phyloP scores from a whole-genome alignment of 2,329 filamentous ascomycete species.

The Fusarium sp. region DNA sequence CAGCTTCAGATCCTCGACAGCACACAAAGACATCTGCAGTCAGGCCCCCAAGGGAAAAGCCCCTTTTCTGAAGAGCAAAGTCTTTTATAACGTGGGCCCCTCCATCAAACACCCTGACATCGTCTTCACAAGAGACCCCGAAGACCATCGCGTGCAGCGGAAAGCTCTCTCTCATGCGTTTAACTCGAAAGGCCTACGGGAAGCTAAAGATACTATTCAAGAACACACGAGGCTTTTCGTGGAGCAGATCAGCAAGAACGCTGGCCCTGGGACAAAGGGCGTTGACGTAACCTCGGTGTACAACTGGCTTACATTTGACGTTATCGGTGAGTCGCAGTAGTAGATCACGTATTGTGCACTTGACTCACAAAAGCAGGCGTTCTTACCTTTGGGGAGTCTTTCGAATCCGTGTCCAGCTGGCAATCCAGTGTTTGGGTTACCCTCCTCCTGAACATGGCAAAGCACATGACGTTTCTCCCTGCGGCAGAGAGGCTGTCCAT shows the following conservation, averaged over 20 bases:
- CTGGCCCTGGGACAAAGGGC: not conserved
- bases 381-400: constrained; percentile 28
- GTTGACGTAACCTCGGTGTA: constrained; percentile 13
- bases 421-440: constrained; percentile 14
- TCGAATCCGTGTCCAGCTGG: constrained; percentile 13
- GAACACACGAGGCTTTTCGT: constrained; percentile 1
- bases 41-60: constrained; percentile 13
- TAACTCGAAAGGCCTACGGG: constrained; percentile 14
- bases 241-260: not conserved
- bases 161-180: constrained; percentile 25
- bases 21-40: constrained; percentile 35
- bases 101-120: constrained; percentile 2
- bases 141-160: constrained; percentile 18
- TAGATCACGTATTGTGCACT: not conserved
- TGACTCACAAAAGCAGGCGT: not conserved
- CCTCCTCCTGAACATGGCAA: not conserved
- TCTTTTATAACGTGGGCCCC: constrained; percentile 12
- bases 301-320: constrained; percentile 29
- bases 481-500: constrained; percentile 12
- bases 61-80: constrained; percentile 18
- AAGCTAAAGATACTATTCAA: constrained; percentile 15
- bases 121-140: constrained; percentile 5
- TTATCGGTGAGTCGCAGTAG: constrained; percentile 11
- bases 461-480: not conserved
- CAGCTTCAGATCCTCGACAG: constrained; percentile 14